A percentile compares a stretch with the other conserved stretches of the same genome.
Conservation (phyloP, 441 rosid species). For the Mallotus repandus region DNA sequence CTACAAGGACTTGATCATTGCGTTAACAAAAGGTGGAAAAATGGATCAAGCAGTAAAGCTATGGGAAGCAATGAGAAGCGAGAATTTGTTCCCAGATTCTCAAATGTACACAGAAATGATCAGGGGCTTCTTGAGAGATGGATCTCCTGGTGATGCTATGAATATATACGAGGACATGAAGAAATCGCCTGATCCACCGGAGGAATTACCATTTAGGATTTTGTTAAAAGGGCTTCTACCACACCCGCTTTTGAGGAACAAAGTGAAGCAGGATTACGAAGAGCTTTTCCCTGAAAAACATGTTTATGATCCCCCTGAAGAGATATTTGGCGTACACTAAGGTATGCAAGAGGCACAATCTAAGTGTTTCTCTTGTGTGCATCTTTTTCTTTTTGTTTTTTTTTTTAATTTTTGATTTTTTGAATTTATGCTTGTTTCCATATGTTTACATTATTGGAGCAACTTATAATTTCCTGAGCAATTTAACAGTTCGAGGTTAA, state of each 20-base stretch:
- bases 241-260: constrained; percentile 85
- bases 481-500: not conserved
- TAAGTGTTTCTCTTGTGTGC: not conserved
- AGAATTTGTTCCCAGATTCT: constrained; percentile 77
- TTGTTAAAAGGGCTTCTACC: constrained; percentile 87
- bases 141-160: constrained; percentile 96
- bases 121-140: constrained; percentile 78
- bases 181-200: constrained; percentile 90
- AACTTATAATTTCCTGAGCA: not conserved
- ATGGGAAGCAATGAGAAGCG: constrained; percentile 80
- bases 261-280: constrained; percentile 93
- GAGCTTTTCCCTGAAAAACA: constrained; percentile 92
- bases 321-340: constrained; percentile 76
- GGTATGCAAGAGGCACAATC: constrained; percentile 22
- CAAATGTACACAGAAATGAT: constrained; percentile 88
- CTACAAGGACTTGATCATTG: constrained; percentile 81
- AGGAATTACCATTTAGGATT: constrained; percentile 89
- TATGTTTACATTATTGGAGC: not conserved
- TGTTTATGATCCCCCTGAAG: constrained; percentile 94
- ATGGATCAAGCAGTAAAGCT: constrained; percentile 83
- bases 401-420: not conserved
- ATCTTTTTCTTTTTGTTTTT: too few species aligned
- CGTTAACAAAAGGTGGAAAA: constrained; percentile 61
- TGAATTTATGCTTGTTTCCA: not conserved
- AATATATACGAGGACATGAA: constrained; percentile 95